Evolutionary conservation across 306 rosid genomes (phyloP).

Genomic region (Cicer chorassanicum): DNA sequence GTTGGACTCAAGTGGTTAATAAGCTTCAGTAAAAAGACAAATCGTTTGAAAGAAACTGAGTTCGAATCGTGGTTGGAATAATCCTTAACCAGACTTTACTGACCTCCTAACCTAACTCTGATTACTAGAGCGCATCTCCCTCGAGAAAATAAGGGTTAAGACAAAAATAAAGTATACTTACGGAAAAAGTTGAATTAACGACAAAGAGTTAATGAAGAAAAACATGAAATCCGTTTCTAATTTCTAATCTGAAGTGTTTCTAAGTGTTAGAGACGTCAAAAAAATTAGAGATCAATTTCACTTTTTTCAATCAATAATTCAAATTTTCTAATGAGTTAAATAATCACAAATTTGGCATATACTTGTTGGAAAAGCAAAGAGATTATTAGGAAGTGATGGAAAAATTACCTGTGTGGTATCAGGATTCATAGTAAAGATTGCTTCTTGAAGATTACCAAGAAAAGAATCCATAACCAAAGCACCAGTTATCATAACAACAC

Average conservation of each 20-base stretch:
- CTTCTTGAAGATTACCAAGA: conserved; percentile 95
- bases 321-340: background rate
- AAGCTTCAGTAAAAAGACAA: no score
- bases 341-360: background rate
- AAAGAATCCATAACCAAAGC: conserved; percentile 95
- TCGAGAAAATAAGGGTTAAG: no score
- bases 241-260: no score
- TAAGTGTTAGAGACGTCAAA: no score
- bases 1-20: no score
- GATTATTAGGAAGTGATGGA: conserved; percentile 5
- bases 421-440: conserved; percentile 95
- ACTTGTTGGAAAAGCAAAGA: conserved; percentile 11
- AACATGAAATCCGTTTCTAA: no score
- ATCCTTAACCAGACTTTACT: no score
- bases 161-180: background rate
- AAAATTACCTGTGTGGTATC: conserved; percentile 86
- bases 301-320: background rate
- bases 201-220: background rate
- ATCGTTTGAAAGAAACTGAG: no score
- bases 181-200: background rate
- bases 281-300: background rate
- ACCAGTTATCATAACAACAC: conserved; percentile 90
- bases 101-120: no score
- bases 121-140: no score
- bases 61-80: no score